Percentiles rank a stretch among this genome's conserved stretches.
These are phyloP conservation scores for Primulina huaijiensis DNA, from an alignment of 257 asterid genomes.

Conservation along the genomic window DNA sequence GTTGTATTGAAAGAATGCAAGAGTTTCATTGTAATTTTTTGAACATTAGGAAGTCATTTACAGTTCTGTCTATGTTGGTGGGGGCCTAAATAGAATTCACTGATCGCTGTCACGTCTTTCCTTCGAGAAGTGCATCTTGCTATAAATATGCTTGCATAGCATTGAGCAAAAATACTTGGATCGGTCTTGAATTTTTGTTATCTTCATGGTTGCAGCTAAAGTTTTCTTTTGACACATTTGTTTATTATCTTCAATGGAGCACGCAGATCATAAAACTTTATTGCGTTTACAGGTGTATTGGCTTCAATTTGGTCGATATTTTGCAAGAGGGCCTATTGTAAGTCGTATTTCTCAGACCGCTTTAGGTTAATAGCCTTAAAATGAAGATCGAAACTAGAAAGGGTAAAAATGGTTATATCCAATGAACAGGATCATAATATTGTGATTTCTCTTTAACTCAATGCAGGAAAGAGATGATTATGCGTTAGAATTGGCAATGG, in stretches of 20 bases:
- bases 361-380: not conserved
- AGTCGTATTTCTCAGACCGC: slow-evolving; percentile 31
- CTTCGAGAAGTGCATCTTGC: not conserved
- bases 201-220: not conserved
- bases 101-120: not conserved
- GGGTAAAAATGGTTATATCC: not conserved
- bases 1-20: not conserved
- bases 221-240: not conserved
- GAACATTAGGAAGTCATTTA: not conserved
- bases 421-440: not conserved
- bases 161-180: slow-evolving; percentile 8
- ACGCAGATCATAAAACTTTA: slow-evolving; percentile 14
- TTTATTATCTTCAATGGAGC: not conserved
- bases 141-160: slow-evolving; percentile 2
- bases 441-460: slow-evolving; percentile 16
- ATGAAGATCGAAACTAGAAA: not conserved
- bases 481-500: slow-evolving; percentile 94
- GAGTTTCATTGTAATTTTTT: too few relatives aligned
- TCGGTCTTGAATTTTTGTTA: not conserved
- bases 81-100: too few relatives aligned
- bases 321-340: slow-evolving; percentile 93
- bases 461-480: slow-evolving; percentile 95
- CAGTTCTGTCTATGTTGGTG: not conserved
- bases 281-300: slow-evolving; percentile 73
- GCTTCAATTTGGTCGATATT: slow-evolving; percentile 98